These are phyloP conservation scores for Ceriops tagal DNA, from an alignment of 345 rosid species.

Conservation along the genomic window DNA sequence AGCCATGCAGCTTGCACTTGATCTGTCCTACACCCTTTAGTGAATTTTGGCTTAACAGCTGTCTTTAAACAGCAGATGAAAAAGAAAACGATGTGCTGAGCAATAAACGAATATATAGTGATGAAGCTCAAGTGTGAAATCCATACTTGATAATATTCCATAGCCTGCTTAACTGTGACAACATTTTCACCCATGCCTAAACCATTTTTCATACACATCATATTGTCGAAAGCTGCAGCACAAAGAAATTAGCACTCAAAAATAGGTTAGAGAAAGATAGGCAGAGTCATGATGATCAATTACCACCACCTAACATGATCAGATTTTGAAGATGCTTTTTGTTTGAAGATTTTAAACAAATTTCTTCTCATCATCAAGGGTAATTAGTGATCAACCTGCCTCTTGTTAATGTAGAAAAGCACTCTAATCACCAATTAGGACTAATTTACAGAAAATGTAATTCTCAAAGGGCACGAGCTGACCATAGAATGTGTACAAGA, in stretches of 20 bases:
- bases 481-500: too few species aligned
- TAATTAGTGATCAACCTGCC: neutral
- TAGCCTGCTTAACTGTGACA: conserved; percentile 54
- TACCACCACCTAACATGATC: neutral
- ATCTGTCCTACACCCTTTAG: conserved; percentile 28
- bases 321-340: neutral
- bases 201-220: conserved; percentile 47
- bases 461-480: too few species aligned
- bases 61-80: conserved; percentile 41
- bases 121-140: conserved; percentile 14
- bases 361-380: neutral
- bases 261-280: neutral
- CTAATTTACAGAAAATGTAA: too few species aligned
- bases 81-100: neutral
- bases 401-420: too few species aligned
- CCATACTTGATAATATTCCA: conserved; percentile 56
- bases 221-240: conserved; percentile 50
- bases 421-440: too few species aligned
- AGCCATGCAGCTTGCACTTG: conserved; percentile 45
- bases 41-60: conserved; percentile 72
- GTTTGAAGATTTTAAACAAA: neutral
- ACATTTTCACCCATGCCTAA: conserved; percentile 59
- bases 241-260: neutral
- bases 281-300: neutral
- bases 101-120: conserved; percentile 2